Evolutionary conservation across 495 filamentous ascomycete species (phyloP), one percentile per base, ranked within the genome.

Genomic region (Hyphodiscus hymeniophilus): DNA sequence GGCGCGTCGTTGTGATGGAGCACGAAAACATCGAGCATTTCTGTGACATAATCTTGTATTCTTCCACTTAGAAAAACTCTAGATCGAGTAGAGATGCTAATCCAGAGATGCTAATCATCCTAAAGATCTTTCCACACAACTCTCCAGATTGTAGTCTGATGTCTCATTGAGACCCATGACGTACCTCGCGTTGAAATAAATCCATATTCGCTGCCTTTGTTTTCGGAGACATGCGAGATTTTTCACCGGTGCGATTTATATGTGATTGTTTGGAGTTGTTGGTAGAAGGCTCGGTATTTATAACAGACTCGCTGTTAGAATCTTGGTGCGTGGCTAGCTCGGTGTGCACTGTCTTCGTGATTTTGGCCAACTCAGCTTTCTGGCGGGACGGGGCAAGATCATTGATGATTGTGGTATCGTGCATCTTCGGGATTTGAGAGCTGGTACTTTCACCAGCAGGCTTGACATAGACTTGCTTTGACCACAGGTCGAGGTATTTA

Each of bases 401-500:
- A 38, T 72, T 70, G 48, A 71, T 54, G 16, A 73, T 66, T 34
- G 45, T 61, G 41, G 49, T 40, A 28, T 51, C 55, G 40, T 41
- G 56, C 65, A 45, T 49, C 38, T 42, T 48, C 8, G 43, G 40
- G 45, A 21, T 61, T 54, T 28, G 47, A 31, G 36, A 64, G 57
- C 40, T 56, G 30, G 40, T 45, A 16, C 42, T 31, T 57, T 65
- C 51, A 64, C 64, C 13, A 42, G 49, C 65, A 11, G 75, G 65
- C 45, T 73, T 72, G 26, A 73, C 58, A 51, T 76, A 72, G 8
- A 74, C 66, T 55, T 80, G 77, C 42, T 76, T 78, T 8, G 75
- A 73, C 77, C 77, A 80, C n/a, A 79, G 65, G 48, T 76, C 68
- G n/a, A 71, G 67, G 50, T 82, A 84, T 65, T 76, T 80, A 15